Conservation (phyloP, 257 asterid genomes). For the Leonotis leonurus region DNA sequence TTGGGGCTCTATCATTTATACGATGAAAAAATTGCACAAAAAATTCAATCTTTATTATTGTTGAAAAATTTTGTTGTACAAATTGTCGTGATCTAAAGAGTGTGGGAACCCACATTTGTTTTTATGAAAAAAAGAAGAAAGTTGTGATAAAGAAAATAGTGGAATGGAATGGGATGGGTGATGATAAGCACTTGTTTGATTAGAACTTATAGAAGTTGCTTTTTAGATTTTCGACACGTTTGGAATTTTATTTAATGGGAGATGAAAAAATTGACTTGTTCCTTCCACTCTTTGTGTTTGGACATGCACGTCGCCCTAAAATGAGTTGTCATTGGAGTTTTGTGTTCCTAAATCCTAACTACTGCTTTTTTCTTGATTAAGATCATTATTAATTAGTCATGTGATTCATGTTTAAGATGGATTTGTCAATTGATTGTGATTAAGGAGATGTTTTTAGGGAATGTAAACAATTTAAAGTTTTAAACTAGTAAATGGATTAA, state of each 20-base stretch:
- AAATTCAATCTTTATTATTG: background rate
- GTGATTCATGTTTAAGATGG: background rate
- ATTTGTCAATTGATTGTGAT: background rate
- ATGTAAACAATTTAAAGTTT: too few relatives aligned
- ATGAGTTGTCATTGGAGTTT: background rate
- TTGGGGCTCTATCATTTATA: background rate
- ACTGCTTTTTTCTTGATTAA: background rate
- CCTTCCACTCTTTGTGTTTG: background rate
- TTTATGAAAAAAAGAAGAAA: background rate
- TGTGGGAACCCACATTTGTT: background rate
- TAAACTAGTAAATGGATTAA: too few relatives aligned
- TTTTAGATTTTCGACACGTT: constrained; percentile 12
- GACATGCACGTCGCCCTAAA: constrained; percentile 3
- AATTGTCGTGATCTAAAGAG: constrained; percentile 11
- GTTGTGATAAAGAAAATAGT: background rate
- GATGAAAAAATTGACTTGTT: constrained; percentile 9
- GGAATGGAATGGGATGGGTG: too few relatives aligned
- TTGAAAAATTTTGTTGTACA: background rate
- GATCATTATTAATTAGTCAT: background rate
- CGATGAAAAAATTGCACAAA: background rate
- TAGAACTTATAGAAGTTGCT: background rate
- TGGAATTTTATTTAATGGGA: background rate
- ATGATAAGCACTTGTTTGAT: background rate
- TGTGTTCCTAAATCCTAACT: background rate
- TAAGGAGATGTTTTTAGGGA: background rate